phyloP scores from a whole-genome alignment of 768 basidiomycete species.

The Mycena indigotica region DNA sequence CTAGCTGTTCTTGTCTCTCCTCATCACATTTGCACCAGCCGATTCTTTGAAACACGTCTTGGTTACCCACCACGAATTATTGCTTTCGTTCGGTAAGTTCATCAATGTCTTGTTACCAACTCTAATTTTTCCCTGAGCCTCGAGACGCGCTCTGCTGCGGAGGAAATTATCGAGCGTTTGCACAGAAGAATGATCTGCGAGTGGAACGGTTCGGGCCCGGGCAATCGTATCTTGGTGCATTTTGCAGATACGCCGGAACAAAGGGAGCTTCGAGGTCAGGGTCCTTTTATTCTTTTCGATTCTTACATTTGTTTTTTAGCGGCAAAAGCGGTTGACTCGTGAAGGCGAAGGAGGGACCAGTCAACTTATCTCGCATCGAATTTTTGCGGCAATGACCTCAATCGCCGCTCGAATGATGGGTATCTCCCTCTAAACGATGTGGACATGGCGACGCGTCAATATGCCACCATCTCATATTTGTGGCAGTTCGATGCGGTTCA shows the following conservation, averaged over 20 bases:
- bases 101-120: background rate
- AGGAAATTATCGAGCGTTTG: constrained; percentile 75
- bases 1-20: constrained; percentile 67
- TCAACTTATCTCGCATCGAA: constrained; percentile 75
- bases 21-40: constrained; percentile 69
- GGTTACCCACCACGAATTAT: constrained; percentile 79
- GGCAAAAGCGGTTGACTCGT: constrained; percentile 58
- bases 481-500: constrained; percentile 40
- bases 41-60: constrained; percentile 79
- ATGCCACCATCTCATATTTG: constrained; percentile 8
- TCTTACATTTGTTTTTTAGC: constrained; percentile 45
- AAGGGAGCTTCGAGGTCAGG: constrained; percentile 71
- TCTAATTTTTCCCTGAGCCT: constrained; percentile 55
- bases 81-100: constrained; percentile 72
- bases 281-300: background rate
- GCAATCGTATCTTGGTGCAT: constrained; percentile 75
- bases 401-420: no score
- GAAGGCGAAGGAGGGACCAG: constrained; percentile 66
- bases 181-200: constrained; percentile 82
- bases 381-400: constrained; percentile 65
- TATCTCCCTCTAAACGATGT: no score
- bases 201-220: constrained; percentile 74
- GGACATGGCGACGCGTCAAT: background rate
- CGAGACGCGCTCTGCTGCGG: constrained; percentile 70
- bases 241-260: constrained; percentile 84